Evolutionary conservation across 371 early-diverging fungal genomes (phyloP).

Genomic region (Mucor saturninus): DNA sequence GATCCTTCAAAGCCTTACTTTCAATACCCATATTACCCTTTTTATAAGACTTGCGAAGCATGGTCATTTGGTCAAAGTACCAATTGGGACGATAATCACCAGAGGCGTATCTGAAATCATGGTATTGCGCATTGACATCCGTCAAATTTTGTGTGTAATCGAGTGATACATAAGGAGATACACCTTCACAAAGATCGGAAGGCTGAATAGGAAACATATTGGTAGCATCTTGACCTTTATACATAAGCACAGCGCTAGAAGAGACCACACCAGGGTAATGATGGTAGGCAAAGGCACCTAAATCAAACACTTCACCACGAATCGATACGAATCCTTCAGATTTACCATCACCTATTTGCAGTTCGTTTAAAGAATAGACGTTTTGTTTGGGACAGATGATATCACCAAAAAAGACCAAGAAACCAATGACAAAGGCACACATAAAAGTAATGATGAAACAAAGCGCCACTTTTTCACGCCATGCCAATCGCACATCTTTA

Average conservation of each 20-base stretch:
- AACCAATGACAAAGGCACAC: slow-evolving; percentile 83
- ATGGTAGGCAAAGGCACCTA: slow-evolving; percentile 62
- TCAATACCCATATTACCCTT: slow-evolving; percentile 45
- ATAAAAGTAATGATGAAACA: slow-evolving; percentile 83
- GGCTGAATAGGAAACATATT: slow-evolving; percentile 79
- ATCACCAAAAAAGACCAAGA: slow-evolving; percentile 82
- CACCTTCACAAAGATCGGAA: slow-evolving; percentile 52
- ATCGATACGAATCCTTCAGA: slow-evolving; percentile 60
- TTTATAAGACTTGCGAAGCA: slow-evolving; percentile 54
- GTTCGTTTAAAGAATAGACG: slow-evolving; percentile 57
- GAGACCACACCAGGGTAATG: slow-evolving; percentile 61
- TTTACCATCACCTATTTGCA: slow-evolving; percentile 40
- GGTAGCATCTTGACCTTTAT: slow-evolving; percentile 70
- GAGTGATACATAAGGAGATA: slow-evolving; percentile 38
- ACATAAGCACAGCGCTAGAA: slow-evolving; percentile 55
- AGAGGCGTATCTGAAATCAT: slow-evolving; percentile 41
- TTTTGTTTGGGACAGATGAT: slow-evolving; percentile 85
- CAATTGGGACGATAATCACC: slow-evolving; percentile 46
- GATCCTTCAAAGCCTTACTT: slow-evolving; percentile 29
- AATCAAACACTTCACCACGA: slow-evolving; percentile 77
- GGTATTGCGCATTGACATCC: slow-evolving; percentile 43
- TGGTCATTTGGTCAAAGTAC: slow-evolving; percentile 54
- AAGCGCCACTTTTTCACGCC: slow-evolving; percentile 95
- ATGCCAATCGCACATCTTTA: slow-evolving; percentile 86
- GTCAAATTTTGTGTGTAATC: slow-evolving; percentile 40